Conservation (phyloP, 164 flowering plant species). For the Aristolochia californica region DNA sequence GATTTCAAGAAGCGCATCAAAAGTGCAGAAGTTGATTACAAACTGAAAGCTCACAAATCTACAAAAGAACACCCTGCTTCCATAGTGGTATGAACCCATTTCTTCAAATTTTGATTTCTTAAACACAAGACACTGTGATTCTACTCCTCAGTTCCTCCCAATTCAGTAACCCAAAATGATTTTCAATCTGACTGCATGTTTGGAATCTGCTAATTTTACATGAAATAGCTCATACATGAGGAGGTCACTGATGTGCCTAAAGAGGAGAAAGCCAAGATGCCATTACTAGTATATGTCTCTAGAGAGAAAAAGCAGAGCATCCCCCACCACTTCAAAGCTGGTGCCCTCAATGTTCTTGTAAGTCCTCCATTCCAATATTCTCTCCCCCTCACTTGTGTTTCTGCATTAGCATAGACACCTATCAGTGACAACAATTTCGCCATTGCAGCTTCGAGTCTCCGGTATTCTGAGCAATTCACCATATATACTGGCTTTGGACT, state of each 20-base stretch:
- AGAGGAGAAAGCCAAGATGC: background rate
- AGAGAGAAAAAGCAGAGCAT: constrained; percentile 7
- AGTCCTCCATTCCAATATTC: constrained; percentile 4
- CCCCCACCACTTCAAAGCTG: constrained; percentile 17
- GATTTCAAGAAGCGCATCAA: constrained; percentile 4
- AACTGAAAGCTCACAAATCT: background rate
- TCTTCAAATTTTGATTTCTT: background rate
- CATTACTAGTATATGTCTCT: constrained; percentile 13
- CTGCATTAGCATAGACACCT: too few relatives aligned
- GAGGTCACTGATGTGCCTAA: background rate
- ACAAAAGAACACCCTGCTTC: constrained; percentile 4
- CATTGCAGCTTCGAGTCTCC: constrained; percentile 21
- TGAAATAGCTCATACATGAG: background rate
- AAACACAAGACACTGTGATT: background rate
- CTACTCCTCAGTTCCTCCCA: background rate
- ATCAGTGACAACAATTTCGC: too few relatives aligned
- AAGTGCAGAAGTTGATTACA: background rate
- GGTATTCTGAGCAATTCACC: constrained; percentile 27
- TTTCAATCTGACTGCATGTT: background rate
- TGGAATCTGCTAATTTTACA: too few relatives aligned
- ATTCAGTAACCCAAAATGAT: background rate
- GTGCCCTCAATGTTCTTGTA: constrained; percentile 11
- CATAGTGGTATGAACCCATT: constrained; percentile 4
- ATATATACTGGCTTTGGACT: constrained; percentile 19
- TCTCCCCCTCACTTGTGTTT: background rate